Conservation (phyloP, 352 stramenopile species). For the Phytophthora europaea region DNA sequence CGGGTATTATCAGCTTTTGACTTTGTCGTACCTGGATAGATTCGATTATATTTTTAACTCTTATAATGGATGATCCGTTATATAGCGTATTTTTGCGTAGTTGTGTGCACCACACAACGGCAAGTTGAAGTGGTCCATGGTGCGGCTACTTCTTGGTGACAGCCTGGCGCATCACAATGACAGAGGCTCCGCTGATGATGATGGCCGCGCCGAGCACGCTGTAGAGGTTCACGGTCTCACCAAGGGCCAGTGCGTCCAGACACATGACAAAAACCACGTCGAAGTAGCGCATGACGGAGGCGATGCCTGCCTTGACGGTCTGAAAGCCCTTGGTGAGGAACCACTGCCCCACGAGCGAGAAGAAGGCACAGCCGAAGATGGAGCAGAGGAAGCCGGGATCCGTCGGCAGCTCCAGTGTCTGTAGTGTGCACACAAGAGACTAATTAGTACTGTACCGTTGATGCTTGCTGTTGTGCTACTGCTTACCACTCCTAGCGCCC, state of each 20-base stretch:
- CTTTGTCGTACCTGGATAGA: background rate
- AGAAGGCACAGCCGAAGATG: constrained; percentile 52
- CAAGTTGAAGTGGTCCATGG: constrained; percentile 5
- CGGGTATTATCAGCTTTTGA: background rate
- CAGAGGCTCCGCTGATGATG: constrained; percentile 55
- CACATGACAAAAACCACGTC: constrained; percentile 79
- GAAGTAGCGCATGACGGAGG: constrained; percentile 77
- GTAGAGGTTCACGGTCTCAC: constrained; percentile 59
- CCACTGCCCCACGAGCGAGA: constrained; percentile 62
- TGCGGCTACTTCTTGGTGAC: background rate
- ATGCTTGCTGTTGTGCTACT: background rate
- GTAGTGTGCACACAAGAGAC: background rate
- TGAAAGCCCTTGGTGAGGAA: constrained; percentile 73
- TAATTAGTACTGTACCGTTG: constrained; percentile 1
- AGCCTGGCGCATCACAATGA: constrained; percentile 58
- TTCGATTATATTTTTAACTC: background rate
- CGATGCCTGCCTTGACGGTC: constrained; percentile 66
- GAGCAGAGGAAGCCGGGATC: constrained; percentile 43
- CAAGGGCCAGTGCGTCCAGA: constrained; percentile 57
- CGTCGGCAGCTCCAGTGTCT: constrained; percentile 24
- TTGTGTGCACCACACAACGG: constrained; percentile 2
- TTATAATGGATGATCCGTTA: background rate
- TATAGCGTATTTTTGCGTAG: background rate
- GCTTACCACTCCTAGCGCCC: constrained; percentile 40
- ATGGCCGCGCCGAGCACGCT: constrained; percentile 61